Percentiles rank a stretch among this genome's conserved stretches.
phyloP scores from a whole-genome alignment of 2,329 filamentous ascomycete genomes.

The Claviceps sp. region DNA sequence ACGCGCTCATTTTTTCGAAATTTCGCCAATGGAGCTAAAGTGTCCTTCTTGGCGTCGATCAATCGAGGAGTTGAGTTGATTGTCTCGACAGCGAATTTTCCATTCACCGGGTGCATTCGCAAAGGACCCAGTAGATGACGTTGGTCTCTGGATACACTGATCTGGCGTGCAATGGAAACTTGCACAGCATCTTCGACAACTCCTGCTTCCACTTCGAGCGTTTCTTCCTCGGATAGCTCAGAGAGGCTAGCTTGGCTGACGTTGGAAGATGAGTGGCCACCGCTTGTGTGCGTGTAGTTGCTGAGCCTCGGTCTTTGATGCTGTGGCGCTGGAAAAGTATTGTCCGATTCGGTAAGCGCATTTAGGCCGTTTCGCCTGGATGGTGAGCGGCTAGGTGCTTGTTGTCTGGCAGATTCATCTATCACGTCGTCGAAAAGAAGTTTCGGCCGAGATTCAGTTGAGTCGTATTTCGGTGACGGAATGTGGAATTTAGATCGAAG shows the following conservation, averaged over 20 bases:
- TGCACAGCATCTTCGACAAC: constrained; percentile 44
- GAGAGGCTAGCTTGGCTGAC: not conserved
- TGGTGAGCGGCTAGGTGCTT: not conserved
- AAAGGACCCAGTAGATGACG: constrained; percentile 45
- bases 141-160: constrained; percentile 51
- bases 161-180: constrained; percentile 54
- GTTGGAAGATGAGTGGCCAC: not conserved
- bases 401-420: not conserved
- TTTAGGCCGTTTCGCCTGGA: not conserved
- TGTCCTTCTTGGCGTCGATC: constrained; percentile 23
- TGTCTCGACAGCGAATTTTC: constrained; percentile 18
- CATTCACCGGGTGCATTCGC: constrained; percentile 15
- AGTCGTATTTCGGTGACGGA: constrained; percentile 1
- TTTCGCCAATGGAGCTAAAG: constrained; percentile 19
- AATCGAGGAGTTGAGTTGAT: constrained; percentile 33
- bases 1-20: constrained; percentile 40
- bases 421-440: not conserved
- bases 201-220: constrained; percentile 10
- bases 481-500: constrained; percentile 7
- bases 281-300: not conserved
- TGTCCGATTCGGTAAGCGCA: not conserved
- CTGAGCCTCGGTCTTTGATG: not conserved
- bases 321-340: not conserved
- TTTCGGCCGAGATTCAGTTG: constrained; percentile 1
- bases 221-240: constrained; percentile 1